Conservation (phyloP, 1,284 basidiomycete species). For the Fomitopsis schrenkii region DNA sequence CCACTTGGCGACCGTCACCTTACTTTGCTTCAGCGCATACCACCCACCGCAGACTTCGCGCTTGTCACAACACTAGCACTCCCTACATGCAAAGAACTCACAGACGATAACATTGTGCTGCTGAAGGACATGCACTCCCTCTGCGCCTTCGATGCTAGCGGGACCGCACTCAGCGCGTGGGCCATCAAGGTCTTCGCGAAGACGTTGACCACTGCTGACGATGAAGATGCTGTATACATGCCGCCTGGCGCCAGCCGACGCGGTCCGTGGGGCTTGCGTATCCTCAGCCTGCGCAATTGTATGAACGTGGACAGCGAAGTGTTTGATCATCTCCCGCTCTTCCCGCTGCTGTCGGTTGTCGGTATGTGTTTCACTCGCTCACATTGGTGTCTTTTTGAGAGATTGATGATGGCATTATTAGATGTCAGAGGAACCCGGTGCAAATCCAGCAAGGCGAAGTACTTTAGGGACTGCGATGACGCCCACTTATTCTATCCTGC, state of each 20-base stretch:
- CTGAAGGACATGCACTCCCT: slow-evolving; percentile 51
- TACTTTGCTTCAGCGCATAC: slow-evolving; percentile 53
- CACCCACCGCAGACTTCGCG: slow-evolving; percentile 48
- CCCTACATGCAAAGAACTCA: slow-evolving; percentile 44
- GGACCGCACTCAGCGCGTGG: slow-evolving; percentile 45
- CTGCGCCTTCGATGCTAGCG: slow-evolving; percentile 57
- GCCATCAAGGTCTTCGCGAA: slow-evolving; percentile 40
- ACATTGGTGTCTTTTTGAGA: not conserved
- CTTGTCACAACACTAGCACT: slow-evolving; percentile 61
- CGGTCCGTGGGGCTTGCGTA: slow-evolving; percentile 56
- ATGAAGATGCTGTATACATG: slow-evolving; percentile 5
- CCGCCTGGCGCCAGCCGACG: slow-evolving; percentile 15
- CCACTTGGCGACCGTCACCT: slow-evolving; percentile 51
- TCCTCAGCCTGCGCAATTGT: slow-evolving; percentile 49
- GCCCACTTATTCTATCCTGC: slow-evolving; percentile 23
- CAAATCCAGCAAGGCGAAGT: slow-evolving; percentile 11
- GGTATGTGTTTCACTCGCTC: slow-evolving; percentile 30
- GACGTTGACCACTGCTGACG: slow-evolving; percentile 22
- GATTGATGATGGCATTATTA: slow-evolving; percentile 21
- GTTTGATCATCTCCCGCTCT: slow-evolving; percentile 35
- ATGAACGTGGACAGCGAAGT: slow-evolving; percentile 37
- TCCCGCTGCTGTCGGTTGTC: slow-evolving; percentile 52
- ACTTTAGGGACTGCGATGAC: slow-evolving; percentile 17
- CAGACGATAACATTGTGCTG: slow-evolving; percentile 47
- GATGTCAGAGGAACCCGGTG: slow-evolving; percentile 53